Conservation (phyloP, 2,329 filamentous ascomycete species). For the Colletotrichum caudatum region DNA sequence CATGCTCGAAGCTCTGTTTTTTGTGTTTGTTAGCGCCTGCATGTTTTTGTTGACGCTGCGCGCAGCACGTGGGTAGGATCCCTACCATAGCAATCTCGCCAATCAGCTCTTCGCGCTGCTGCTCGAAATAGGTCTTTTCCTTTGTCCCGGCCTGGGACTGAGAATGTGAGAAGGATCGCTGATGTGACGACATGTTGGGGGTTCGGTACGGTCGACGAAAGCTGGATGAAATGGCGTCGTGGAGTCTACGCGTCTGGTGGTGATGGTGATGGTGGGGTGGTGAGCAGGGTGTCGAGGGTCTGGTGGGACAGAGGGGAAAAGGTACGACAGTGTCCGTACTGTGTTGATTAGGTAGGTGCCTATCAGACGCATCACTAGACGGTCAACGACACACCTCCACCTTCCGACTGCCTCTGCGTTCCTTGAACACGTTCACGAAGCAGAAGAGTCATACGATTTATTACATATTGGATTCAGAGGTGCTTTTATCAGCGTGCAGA, state of each 20-base stretch:
- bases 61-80: not conserved
- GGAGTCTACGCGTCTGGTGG: conserved; percentile 2
- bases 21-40: conserved; percentile 10
- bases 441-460: not conserved
- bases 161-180: conserved; percentile 41
- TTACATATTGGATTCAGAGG: too few relatives aligned
- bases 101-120: conserved; percentile 78
- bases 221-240: conserved; percentile 18
- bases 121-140: conserved; percentile 77
- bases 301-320: conserved; percentile 9
- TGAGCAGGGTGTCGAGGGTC: not conserved
- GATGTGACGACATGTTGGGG: conserved; percentile 38
- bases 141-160: conserved; percentile 32
- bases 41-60: conserved; percentile 53
- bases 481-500: too few relatives aligned
- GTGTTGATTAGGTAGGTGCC: too few relatives aligned
- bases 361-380: not conserved
- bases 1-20: conserved; percentile 80
- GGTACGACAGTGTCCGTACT: not conserved
- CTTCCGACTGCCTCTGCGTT: not conserved
- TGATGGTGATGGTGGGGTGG: conserved; percentile 36
- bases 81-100: conserved; percentile 78
- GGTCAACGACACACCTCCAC: not conserved
- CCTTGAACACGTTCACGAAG: not conserved
- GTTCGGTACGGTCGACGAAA: not conserved